Evolutionary conservation across 225 moss, liverwort and hornwort genomes (phyloP).

Genomic region (Marchantia paleacea): DNA sequence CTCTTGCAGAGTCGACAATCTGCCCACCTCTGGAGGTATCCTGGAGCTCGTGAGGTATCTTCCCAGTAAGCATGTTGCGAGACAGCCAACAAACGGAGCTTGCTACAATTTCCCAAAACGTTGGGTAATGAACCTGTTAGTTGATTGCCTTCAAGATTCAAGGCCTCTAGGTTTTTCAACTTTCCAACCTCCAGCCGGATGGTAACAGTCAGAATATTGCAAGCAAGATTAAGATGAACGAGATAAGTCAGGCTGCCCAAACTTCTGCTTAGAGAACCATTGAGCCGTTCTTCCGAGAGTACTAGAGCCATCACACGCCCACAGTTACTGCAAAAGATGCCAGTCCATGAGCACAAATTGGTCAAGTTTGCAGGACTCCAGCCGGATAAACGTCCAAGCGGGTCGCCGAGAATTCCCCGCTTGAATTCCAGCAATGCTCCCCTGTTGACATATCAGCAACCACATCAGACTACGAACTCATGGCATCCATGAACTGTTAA

Average conservation of each 20-base stretch:
- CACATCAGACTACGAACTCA: no score
- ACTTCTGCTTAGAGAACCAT: constrained; percentile 19
- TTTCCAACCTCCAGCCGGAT: constrained; percentile 23
- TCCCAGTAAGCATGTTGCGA: not conserved
- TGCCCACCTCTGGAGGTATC: no score
- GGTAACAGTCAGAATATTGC: constrained; percentile 33
- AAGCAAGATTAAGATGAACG: constrained; percentile 35
- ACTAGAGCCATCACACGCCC: not conserved
- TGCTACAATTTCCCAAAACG: not conserved
- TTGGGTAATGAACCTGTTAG: constrained; percentile 1
- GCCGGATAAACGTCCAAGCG: not conserved
- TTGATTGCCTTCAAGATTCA: not conserved
- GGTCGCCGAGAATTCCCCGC: not conserved
- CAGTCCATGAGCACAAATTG: not conserved
- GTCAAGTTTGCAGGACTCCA: not conserved
- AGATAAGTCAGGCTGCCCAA: constrained; percentile 24
- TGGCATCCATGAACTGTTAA: no score
- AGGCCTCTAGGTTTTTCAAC: not conserved
- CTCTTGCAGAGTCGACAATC: no score
- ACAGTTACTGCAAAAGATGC: not conserved
- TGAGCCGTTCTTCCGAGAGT: constrained; percentile 1
- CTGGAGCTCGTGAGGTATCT: not conserved
- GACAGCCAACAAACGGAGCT: not conserved
- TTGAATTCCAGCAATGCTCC: not conserved
- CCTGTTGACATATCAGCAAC: not conserved